A percentile compares a stretch with the other conserved stretches of the same genome.
Evolutionary conservation across 1,284 basidiomycete species (phyloP).

Genomic region (Coniferiporia sulphurascens): DNA sequence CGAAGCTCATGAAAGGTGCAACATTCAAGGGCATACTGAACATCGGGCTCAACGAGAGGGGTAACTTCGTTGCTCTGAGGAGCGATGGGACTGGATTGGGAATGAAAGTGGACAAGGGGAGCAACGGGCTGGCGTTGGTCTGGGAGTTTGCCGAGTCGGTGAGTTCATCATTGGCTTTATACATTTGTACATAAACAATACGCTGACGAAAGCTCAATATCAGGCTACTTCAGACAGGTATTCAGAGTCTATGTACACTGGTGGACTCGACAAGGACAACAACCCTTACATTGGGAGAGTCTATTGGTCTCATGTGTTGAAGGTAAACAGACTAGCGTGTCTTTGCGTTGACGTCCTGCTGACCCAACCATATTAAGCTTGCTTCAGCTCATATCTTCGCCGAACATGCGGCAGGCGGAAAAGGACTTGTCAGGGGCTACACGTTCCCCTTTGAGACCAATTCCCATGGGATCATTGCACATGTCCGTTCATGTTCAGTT

Average conservation of each 20-base stretch:
- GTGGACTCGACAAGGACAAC: constrained; percentile 54
- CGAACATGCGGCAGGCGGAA: constrained; percentile 47
- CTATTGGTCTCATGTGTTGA: constrained; percentile 62
- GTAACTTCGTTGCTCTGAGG: constrained; percentile 49
- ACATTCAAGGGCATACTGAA: constrained; percentile 50
- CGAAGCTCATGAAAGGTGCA: constrained; percentile 37
- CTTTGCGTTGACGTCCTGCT: constrained; percentile 1
- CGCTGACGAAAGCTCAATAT: background rate
- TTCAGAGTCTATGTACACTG: constrained; percentile 52
- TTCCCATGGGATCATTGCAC: constrained; percentile 66
- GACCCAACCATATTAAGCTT: constrained; percentile 28
- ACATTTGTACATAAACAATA: background rate
- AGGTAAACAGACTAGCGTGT: constrained; percentile 37
- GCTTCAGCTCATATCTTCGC: constrained; percentile 57
- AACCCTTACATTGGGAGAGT: constrained; percentile 63
- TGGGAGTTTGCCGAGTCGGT: constrained; percentile 61
- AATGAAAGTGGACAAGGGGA: constrained; percentile 42
- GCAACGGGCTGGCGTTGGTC: constrained; percentile 37
- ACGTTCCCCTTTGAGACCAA: constrained; percentile 70
- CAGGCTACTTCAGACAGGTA: constrained; percentile 37
- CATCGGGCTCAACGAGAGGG: constrained; percentile 43
- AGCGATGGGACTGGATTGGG: constrained; percentile 53
- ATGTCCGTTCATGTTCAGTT: constrained; percentile 42
- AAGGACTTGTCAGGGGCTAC: constrained; percentile 57
- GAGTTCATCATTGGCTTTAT: constrained; percentile 25